These are phyloP conservation scores for Aspergillaceae sp. DNA, from an alignment of 2,329 filamentous ascomycete species.

Conservation along the genomic window DNA sequence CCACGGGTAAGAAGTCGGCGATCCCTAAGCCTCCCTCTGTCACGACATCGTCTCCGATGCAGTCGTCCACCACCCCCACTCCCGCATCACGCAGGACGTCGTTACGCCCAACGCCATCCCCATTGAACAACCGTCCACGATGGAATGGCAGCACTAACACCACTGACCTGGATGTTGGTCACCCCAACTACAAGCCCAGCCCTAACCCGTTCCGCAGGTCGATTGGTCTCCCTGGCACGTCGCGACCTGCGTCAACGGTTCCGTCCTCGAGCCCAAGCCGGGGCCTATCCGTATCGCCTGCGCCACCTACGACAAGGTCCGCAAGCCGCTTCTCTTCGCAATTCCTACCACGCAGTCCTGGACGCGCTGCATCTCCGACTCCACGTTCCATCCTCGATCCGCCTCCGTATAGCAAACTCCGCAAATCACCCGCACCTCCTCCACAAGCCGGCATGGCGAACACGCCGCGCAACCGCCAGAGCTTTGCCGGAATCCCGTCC, in stretches of 20 bases:
- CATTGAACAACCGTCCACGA: conserved; percentile 52
- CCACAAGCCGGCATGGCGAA: conserved; percentile 15
- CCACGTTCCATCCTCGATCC: conserved; percentile 28
- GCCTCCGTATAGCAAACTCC: conserved; percentile 36
- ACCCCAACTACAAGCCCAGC: conserved; percentile 58
- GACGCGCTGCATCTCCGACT: conserved; percentile 20
- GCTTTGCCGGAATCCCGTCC: conserved; percentile 29
- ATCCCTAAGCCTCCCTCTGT: conserved; percentile 25
- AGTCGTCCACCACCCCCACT: conserved; percentile 46
- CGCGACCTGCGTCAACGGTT: conserved; percentile 34
- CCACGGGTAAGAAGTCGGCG: conserved; percentile 29
- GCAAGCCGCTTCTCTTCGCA: conserved; percentile 27
- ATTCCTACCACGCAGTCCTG: conserved; percentile 27
- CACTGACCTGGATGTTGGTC: conserved; percentile 55
- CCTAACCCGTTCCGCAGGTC: conserved; percentile 44
- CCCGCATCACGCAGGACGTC: conserved; percentile 30
- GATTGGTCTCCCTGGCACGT: conserved; percentile 17
- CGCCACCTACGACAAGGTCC: conserved; percentile 20
- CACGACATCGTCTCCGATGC: conserved; percentile 28
- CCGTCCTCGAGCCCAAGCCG: conserved; percentile 36
- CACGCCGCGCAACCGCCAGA: conserved; percentile 30
- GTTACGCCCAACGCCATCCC: conserved; percentile 36
- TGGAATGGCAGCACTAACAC: conserved; percentile 66
- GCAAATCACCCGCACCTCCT: conserved; percentile 11
- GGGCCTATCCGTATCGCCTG: conserved; percentile 35